Conservation (phyloP, 495 filamentous ascomycete species). For the Acidomyces sp. region DNA sequence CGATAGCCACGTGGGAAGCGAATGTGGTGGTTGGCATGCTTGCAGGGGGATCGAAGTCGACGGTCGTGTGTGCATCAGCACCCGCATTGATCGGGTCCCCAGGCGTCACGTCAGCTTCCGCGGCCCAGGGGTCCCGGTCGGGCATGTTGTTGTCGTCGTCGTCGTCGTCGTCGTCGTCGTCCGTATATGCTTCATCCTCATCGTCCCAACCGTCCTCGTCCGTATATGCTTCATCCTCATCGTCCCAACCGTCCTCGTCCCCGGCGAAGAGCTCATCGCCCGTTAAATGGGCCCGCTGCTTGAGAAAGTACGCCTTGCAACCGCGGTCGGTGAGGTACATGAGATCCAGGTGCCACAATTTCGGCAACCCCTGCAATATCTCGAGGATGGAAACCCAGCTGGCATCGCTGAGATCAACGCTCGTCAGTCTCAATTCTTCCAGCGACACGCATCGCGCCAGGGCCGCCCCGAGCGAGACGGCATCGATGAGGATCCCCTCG, state of each 20-base stretch:
- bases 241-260: conserved; percentile 1
- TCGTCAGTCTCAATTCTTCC: conserved; percentile 3
- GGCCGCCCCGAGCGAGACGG: background rate
- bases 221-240: background rate
- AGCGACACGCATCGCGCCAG: conserved; percentile 1
- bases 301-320: conserved; percentile 9
- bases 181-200: too few species aligned
- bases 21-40: conserved; percentile 1
- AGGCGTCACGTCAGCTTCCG: background rate
- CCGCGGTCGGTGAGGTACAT: conserved; percentile 5
- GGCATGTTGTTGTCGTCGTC: background rate
- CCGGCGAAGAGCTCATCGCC: background rate
- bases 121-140: background rate
- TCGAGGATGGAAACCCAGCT: conserved; percentile 10
- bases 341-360: conserved; percentile 11
- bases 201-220: background rate
- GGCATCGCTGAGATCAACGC: conserved; percentile 8
- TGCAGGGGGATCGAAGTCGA: conserved; percentile 2
- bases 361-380: conserved; percentile 3
- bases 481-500: conserved; percentile 1
- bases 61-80: background rate
- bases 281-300: conserved; percentile 5
- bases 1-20: background rate
- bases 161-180: background rate
- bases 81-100: too few species aligned